Evolutionary conservation across 768 basidiomycete species (phyloP).

Genomic region (Suillus hirtellus): DNA sequence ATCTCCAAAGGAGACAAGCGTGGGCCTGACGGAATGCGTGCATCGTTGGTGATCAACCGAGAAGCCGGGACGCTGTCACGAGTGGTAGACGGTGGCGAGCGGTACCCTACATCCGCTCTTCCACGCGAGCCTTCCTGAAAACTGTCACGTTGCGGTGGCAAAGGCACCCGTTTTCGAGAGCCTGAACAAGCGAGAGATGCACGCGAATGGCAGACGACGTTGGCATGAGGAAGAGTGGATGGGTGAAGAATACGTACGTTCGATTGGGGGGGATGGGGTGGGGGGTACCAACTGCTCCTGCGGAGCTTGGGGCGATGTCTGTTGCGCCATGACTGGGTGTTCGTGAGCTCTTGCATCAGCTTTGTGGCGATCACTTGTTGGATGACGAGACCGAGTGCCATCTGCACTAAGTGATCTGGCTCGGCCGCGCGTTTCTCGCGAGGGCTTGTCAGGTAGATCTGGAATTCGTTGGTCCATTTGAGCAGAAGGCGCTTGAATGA

Average conservation of each 20-base stretch:
- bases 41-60: conserved; percentile 6
- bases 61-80: conserved; percentile 11
- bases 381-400: conserved; percentile 19
- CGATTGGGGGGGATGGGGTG: conserved; percentile 28
- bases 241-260: conserved; percentile 39
- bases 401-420: conserved; percentile 20
- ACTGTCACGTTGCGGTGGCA: conserved; percentile 36
- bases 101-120: not conserved
- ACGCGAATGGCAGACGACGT: conserved; percentile 26
- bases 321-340: not conserved
- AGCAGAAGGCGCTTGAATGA: conserved; percentile 20
- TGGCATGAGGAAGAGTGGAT: conserved; percentile 30
- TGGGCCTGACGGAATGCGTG: conserved; percentile 12
- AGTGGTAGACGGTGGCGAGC: conserved; percentile 11
- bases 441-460: conserved; percentile 19
- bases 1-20: conserved; percentile 6
- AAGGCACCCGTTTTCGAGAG: conserved; percentile 36
- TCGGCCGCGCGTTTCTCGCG: conserved; percentile 23
- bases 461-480: conserved; percentile 17
- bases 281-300: conserved; percentile 21
- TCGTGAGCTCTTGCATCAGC: conserved; percentile 10
- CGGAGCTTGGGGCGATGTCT: conserved; percentile 5
- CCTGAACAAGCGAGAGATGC: conserved; percentile 24
- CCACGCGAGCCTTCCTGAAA: conserved; percentile 28
- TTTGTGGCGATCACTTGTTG: conserved; percentile 17